Evolutionary conservation across 2,329 filamentous ascomycete species (phyloP).

Genomic region (Laburnicola sp.): DNA sequence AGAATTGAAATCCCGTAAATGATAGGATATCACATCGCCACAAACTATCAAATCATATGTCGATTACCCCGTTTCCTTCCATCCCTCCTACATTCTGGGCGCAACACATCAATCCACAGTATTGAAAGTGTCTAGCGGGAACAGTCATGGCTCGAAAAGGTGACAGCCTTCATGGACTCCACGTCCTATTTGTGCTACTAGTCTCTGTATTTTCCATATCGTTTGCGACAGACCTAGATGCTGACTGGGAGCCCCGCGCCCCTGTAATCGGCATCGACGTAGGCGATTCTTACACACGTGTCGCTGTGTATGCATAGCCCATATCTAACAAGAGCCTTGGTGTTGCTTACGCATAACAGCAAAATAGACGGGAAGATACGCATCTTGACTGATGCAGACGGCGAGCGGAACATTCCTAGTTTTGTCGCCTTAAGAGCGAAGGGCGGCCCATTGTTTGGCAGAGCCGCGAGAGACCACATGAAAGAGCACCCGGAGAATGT

Average conservation of each 20-base stretch:
- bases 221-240: neutral
- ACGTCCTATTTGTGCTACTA: no score
- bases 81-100: no score
- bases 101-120: no score
- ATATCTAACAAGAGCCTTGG: neutral
- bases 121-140: no score
- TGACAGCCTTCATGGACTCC: no score
- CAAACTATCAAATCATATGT: neutral
- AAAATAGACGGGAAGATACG: neutral
- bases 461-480: neutral
- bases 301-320: neutral
- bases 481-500: neutral
- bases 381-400: neutral
- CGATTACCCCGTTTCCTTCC: neutral
- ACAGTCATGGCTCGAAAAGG: no score
- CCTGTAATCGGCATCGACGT: neutral
- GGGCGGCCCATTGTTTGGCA: neutral
- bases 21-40: neutral
- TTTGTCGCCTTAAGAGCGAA: neutral
- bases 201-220: no score
- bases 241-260: conserved; percentile 24
- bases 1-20: neutral
- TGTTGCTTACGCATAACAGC: neutral
- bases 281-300: neutral
- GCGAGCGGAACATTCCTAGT: neutral